Conservation (phyloP, 306 rosid species). For the Astragalus membranaceus region DNA sequence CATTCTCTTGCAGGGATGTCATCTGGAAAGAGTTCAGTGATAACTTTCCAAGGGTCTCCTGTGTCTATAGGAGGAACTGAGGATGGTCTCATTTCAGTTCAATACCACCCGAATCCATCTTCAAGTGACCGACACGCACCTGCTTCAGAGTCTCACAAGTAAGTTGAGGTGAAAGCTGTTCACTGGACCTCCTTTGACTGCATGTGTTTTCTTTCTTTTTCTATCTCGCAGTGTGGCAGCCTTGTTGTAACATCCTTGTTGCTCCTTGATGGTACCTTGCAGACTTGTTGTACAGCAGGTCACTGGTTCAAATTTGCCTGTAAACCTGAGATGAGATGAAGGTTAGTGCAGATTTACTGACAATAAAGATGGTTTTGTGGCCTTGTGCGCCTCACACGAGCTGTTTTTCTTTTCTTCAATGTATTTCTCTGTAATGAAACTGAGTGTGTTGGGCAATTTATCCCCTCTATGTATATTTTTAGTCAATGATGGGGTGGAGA, state of each 20-base stretch:
- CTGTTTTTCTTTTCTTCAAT: conserved; percentile 21
- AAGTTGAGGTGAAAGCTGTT: conserved; percentile 23
- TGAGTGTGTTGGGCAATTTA: conserved; percentile 22
- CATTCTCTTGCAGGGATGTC: conserved; percentile 57
- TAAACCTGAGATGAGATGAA: conserved; percentile 32
- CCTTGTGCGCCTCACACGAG: conserved; percentile 25
- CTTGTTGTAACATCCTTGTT: conserved; percentile 5
- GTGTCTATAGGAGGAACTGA: conserved; percentile 34
- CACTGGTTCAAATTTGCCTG: conserved; percentile 37
- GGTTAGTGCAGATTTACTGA: conserved; percentile 16
- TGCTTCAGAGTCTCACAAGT: conserved; percentile 55
- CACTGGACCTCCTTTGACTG: background rate
- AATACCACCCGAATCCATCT: conserved; percentile 45
- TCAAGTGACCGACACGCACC: conserved; percentile 39
- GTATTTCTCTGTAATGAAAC: conserved; percentile 19
- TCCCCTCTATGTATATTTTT: conserved; percentile 36
- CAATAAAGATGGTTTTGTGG: conserved; percentile 22
- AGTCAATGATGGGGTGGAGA: conserved; percentile 28
- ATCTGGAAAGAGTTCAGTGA: conserved; percentile 37
- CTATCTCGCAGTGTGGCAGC: background rate
- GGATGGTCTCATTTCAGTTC: conserved; percentile 40
- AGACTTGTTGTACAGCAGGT: conserved; percentile 50
- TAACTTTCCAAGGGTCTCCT: conserved; percentile 55
- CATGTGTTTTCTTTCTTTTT: background rate
- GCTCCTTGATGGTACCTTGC: conserved; percentile 29